Evolutionary conservation across 2,329 filamentous ascomycete genomes (phyloP), one percentile per base, ranked within the genome.

Genomic region (Aspergillus pseudoglaucus): DNA sequence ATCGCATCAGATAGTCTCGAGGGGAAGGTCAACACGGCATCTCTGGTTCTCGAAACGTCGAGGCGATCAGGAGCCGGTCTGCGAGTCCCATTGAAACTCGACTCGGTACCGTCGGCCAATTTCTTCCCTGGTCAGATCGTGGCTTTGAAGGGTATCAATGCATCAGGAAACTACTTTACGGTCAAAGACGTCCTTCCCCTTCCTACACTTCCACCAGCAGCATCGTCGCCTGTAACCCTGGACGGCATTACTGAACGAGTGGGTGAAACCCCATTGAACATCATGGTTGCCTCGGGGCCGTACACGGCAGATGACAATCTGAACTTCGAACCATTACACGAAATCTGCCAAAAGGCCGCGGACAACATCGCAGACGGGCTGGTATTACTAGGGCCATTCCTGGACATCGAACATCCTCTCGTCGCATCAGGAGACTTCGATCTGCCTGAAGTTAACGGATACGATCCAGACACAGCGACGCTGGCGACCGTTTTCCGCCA

Each of bases 51-150:
- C 1, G 93, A 98, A 70, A 91, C 86, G 17, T 95, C 90, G 20
- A 78, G 91, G 56, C 79, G 88, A 25, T 88, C 83, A 58, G 93
- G 93, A 32, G 88, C 85, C 54, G 93, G 90, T 4, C 74, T 88
- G 48, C 81, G 93, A 49, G 81, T 96, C 25, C 87, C 89, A 4
- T 69, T 98, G 15, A 88, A 88, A 54, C 74, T 96, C 48, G 80
- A 85, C 51, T 78, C 78, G 2, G 66, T 95, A 1, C 72, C 76
- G 54, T 79, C 70, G 1, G 93, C 86, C 69, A 85, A 88, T 63
- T 88, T 97, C 73, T 97, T 97, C 64, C 93, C 91, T 0, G 93
- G 93, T 5, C 90, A 97, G 64, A 89, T 97, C 45, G 88, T 95
- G 25, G 93, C 91, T 6, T 70, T 97, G 23, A 80, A 80, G 52